Evolutionary conservation across 306 rosid species (phyloP).

Genomic region (Heteromeles arbutifolia): DNA sequence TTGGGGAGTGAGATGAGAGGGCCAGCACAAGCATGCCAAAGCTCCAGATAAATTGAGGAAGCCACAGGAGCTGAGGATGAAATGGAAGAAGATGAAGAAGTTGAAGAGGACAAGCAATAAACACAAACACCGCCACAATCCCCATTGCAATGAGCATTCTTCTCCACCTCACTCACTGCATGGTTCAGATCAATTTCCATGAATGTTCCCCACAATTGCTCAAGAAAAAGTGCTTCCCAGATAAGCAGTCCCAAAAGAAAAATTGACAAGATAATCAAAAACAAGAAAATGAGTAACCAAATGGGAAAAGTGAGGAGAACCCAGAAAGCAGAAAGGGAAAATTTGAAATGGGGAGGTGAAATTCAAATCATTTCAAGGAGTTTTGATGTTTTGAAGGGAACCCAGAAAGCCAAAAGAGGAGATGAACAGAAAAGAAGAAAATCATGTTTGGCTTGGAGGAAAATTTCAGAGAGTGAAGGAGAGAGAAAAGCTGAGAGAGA

Average conservation of each 20-base stretch:
- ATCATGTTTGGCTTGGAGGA: constrained; percentile 33
- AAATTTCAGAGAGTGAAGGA: neutral
- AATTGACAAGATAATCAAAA: constrained; percentile 9
- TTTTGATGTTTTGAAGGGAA: constrained; percentile 39
- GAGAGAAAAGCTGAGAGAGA: neutral
- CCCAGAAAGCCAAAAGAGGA: constrained; percentile 40
- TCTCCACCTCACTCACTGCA: constrained; percentile 66
- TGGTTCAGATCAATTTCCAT: constrained; percentile 99
- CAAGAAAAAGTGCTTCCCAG: constrained; percentile 20
- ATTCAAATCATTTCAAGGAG: constrained; percentile 61
- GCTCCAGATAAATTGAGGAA: constrained; percentile 77
- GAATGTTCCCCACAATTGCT: constrained; percentile 35
- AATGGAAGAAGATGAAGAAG: constrained; percentile 60
- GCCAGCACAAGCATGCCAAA: constrained; percentile 99
- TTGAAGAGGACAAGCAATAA: constrained; percentile 58
- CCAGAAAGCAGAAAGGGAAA: constrained; percentile 34
- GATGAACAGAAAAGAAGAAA: constrained; percentile 38
- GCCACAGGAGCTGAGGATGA: constrained; percentile 48
- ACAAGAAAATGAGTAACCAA: constrained; percentile 21
- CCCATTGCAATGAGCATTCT: constrained; percentile 54
- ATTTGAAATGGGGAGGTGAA: constrained; percentile 62
- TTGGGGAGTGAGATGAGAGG: constrained; percentile 81
- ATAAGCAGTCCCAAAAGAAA: constrained; percentile 4
- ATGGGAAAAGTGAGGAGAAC: constrained; percentile 33
- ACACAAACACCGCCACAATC: constrained; percentile 59